These are phyloP conservation scores for Melanomma pulvis-pyrius DNA, from an alignment of 495 filamentous ascomycete genomes.

Conservation along the genomic window DNA sequence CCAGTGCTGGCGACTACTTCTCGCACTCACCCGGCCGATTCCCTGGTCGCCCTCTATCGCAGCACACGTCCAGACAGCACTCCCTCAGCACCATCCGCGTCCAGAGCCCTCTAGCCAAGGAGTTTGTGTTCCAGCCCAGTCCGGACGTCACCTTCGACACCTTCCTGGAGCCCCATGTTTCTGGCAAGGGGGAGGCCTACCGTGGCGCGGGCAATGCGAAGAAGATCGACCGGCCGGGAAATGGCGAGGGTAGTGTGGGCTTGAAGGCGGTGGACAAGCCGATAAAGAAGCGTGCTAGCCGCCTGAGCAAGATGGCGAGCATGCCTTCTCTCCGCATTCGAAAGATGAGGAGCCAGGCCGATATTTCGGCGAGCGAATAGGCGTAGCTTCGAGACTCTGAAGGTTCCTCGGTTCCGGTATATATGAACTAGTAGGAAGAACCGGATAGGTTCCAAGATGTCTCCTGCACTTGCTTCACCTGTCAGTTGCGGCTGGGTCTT, in stretches of 20 bases:
- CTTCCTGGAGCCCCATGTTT: slow-evolving; percentile 21
- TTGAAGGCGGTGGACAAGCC: not conserved
- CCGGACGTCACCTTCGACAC: slow-evolving; percentile 22
- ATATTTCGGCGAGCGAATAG: too few relatives aligned
- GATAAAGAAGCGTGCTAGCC: not conserved
- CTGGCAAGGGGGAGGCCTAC: slow-evolving; percentile 28
- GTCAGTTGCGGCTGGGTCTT: too few relatives aligned
- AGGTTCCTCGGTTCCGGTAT: too few relatives aligned
- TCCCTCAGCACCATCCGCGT: not conserved
- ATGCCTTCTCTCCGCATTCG: not conserved
- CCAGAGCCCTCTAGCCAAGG: slow-evolving; percentile 4
- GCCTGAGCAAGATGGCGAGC: not conserved
- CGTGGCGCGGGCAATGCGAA: slow-evolving; percentile 17
- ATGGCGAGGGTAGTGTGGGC: not conserved
- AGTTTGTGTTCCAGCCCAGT: not conserved
- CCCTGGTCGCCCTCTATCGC: not conserved
- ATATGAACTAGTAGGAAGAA: too few relatives aligned
- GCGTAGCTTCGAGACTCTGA: too few relatives aligned
- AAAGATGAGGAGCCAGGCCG: not conserved
- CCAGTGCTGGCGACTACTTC: slow-evolving; percentile 15
- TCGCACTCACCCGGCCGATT: not conserved
- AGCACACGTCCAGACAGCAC: not conserved
- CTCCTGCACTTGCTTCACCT: too few relatives aligned
- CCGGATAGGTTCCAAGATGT: too few relatives aligned
- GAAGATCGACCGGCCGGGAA: not conserved